A percentile compares a stretch with the other conserved stretches of the same genome.
Evolutionary conservation across 441 rosid species (phyloP).

Genomic region (Bruguiera hainesii): DNA sequence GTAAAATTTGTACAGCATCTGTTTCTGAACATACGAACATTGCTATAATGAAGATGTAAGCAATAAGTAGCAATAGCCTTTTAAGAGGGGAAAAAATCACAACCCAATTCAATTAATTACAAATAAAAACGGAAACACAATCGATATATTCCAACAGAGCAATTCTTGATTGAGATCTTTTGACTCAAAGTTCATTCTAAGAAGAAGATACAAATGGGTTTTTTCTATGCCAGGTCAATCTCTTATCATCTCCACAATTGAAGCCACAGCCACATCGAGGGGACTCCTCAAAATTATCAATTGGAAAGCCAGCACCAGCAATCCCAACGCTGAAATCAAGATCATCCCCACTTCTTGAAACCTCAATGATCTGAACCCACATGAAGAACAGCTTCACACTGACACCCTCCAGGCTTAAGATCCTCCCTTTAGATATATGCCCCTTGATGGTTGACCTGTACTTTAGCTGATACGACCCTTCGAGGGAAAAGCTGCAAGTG

Average conservation of each 20-base stretch:
- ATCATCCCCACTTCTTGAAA: conserved; percentile 37
- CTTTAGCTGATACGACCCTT: conserved; percentile 37
- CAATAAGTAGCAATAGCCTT: neutral
- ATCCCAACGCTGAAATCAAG: conserved; percentile 73
- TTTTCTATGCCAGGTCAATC: conserved; percentile 23
- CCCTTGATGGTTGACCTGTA: conserved; percentile 35
- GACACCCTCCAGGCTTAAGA: conserved; percentile 39
- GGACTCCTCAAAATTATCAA: conserved; percentile 47
- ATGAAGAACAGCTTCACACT: conserved; percentile 51
- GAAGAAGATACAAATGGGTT: conserved; percentile 36
- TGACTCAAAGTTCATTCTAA: conserved; percentile 19
- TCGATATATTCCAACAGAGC: conserved; percentile 1
- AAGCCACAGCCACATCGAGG: conserved; percentile 86
- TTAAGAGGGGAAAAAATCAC: neutral
- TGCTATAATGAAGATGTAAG: no score
- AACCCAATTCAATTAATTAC: conserved; percentile 15
- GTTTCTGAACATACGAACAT: neutral
- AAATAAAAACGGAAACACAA: conserved; percentile 10
- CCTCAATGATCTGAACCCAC: conserved; percentile 71
- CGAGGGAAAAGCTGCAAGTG: conserved; percentile 28
- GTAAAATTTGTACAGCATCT: neutral
- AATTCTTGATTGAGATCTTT: neutral
- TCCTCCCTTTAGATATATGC: conserved; percentile 31
- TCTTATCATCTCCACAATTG: conserved; percentile 30
- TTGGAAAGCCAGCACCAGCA: conserved; percentile 56